Evolutionary conservation across 2,329 filamentous ascomycete species (phyloP).

Genomic region (Trichoderma lentiforme): DNA sequence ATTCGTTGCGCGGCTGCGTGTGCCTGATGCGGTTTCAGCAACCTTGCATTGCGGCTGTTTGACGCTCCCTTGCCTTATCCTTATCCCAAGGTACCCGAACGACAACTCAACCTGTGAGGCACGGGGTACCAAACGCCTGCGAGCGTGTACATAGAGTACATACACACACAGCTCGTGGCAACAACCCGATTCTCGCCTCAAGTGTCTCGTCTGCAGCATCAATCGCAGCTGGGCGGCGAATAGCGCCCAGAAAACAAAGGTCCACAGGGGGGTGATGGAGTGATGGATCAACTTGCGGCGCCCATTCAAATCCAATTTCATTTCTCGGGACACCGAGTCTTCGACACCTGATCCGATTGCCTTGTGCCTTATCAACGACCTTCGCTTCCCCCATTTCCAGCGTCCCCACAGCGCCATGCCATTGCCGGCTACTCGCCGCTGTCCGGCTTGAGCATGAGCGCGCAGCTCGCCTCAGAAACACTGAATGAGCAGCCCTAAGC

Average conservation of each 20-base stretch:
- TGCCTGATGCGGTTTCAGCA: background rate
- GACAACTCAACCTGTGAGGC: background rate
- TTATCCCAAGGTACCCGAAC: background rate
- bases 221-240: conserved; percentile 8
- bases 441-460: conserved; percentile 14
- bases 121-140: background rate
- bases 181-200: background rate
- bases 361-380: conserved; percentile 8
- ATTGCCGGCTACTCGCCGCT: conserved; percentile 7
- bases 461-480: background rate
- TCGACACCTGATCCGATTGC: conserved; percentile 10
- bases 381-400: conserved; percentile 1
- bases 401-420: conserved; percentile 13
- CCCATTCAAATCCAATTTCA: background rate
- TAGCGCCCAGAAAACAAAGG: conserved; percentile 1
- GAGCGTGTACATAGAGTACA: background rate
- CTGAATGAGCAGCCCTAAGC: background rate
- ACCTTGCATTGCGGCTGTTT: background rate
- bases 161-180: background rate
- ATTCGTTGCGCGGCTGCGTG: background rate
- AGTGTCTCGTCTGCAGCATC: conserved; percentile 15
- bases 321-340: background rate
- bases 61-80: background rate
- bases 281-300: background rate
- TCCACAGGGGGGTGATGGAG: background rate